Percentiles rank a stretch among this genome's conserved stretches.
Conservation (phyloP, 2,329 filamentous ascomycete species). For the Penicillium rolfsii region DNA sequence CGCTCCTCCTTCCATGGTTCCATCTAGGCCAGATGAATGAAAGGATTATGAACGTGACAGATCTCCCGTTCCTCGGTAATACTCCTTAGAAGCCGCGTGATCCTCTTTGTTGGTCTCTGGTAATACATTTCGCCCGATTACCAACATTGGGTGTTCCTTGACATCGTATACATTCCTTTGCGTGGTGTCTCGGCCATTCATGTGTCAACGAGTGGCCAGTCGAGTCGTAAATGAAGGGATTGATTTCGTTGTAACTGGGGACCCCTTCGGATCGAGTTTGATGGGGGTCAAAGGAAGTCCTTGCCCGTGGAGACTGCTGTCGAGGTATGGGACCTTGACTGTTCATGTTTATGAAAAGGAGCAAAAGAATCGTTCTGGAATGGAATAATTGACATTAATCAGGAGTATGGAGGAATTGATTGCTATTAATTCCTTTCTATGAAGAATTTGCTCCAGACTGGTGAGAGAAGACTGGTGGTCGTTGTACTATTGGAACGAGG, state of each 20-base stretch:
- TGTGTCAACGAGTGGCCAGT: conserved; percentile 31
- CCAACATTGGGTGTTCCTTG: not conserved
- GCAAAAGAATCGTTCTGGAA: not conserved
- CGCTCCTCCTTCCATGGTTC: not conserved
- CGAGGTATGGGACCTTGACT: not conserved
- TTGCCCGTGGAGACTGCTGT: not conserved
- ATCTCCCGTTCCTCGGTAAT: too few relatives aligned
- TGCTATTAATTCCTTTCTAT: not conserved
- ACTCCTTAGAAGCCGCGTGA: not conserved
- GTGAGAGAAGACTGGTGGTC: too few relatives aligned
- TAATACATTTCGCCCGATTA: not conserved
- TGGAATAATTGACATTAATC: not conserved
- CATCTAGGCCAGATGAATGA: not conserved
- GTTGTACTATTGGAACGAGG: not conserved
- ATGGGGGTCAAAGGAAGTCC: not conserved
- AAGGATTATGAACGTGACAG: not conserved
- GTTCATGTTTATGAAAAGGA: not conserved
- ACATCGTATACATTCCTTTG: conserved; percentile 25
- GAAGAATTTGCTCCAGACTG: not conserved
- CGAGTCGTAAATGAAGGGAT: conserved; percentile 27
- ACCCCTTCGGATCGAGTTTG: conserved; percentile 16
- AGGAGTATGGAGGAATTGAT: not conserved
- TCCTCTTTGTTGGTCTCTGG: not conserved
- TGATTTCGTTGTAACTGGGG: conserved; percentile 27
- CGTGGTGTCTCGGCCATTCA: conserved; percentile 23